phyloP scores from a whole-genome alignment of 148 eudicot species.

The Camellia japonica region DNA sequence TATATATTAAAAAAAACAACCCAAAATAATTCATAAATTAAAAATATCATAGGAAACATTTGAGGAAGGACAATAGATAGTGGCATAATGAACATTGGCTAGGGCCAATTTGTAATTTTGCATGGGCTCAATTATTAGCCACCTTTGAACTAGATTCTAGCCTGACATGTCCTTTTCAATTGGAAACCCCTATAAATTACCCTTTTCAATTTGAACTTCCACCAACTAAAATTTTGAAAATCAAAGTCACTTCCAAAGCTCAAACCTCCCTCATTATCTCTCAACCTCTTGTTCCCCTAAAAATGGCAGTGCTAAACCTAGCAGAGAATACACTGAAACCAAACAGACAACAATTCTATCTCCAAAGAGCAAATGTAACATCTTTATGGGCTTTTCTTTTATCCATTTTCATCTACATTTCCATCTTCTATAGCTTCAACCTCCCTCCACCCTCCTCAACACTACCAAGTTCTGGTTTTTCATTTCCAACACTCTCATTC shows the following conservation, averaged over 20 bases:
- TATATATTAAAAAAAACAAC: no score
- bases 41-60: no score
- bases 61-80: no score
- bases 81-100: not conserved
- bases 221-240: not conserved
- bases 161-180: conserved; percentile 3
- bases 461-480: conserved; percentile 51
- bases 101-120: not conserved
- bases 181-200: conserved; percentile 14
- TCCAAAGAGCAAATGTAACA: conserved; percentile 23
- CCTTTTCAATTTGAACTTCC: not conserved
- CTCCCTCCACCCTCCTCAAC: conserved; percentile 27
- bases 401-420: conserved; percentile 28
- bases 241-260: not conserved
- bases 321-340: conserved; percentile 17
- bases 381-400: conserved; percentile 29
- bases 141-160: not conserved
- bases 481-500: conserved; percentile 42
- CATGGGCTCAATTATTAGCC: conserved; percentile 19
- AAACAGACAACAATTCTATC: conserved; percentile 17
- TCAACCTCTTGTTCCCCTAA: not conserved
- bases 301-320: conserved; percentile 20
- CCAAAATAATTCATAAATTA: no score
- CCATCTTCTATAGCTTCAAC: conserved; percentile 34
- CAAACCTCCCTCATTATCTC: not conserved